Percentiles rank a stretch among this genome's conserved stretches.
Evolutionary conservation across 78 protist genomes (phyloP).

Genomic region (Protostelium mycophagum): DNA sequence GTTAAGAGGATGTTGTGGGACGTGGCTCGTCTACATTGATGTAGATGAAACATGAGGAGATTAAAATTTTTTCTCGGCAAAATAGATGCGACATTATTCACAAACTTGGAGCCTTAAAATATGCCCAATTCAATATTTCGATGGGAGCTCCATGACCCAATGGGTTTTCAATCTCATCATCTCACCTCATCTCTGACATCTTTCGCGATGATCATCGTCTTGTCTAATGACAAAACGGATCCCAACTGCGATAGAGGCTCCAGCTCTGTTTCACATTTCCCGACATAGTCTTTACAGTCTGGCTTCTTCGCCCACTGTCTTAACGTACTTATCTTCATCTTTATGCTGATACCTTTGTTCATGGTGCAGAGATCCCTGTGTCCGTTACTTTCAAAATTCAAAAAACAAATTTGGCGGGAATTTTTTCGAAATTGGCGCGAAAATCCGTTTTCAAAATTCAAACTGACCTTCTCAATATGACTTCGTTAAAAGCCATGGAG

Average conservation of each 20-base stretch:
- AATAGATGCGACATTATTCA: too few species aligned
- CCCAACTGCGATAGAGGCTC: neutral
- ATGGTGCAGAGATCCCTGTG: slow-evolving; percentile 15
- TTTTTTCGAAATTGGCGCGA: slow-evolving; percentile 15
- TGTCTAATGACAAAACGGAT: neutral
- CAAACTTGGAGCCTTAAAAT: too few species aligned
- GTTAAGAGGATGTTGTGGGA: too few species aligned
- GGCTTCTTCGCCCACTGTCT: neutral
- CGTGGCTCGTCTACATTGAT: too few species aligned
- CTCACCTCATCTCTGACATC: neutral
- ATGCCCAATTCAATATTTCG: too few species aligned
- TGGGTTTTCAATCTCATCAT: too few species aligned
- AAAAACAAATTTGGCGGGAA: too few species aligned
- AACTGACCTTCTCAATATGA: slow-evolving; percentile 27
- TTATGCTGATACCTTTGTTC: slow-evolving; percentile 19
- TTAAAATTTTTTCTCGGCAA: too few species aligned
- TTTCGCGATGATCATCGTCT: neutral
- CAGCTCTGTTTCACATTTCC: neutral
- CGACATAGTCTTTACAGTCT: neutral
- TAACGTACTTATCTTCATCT: slow-evolving; percentile 7
- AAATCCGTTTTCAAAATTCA: slow-evolving; percentile 20
- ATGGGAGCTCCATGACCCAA: too few species aligned
- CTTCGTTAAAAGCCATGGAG: slow-evolving; percentile 4
- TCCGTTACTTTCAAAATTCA: slow-evolving; percentile 34
- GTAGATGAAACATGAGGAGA: too few species aligned